Evolutionary conservation across 345 rosid species (phyloP), one percentile per base, ranked within the genome.

Genomic region (Melaleuca quinquenervia): DNA sequence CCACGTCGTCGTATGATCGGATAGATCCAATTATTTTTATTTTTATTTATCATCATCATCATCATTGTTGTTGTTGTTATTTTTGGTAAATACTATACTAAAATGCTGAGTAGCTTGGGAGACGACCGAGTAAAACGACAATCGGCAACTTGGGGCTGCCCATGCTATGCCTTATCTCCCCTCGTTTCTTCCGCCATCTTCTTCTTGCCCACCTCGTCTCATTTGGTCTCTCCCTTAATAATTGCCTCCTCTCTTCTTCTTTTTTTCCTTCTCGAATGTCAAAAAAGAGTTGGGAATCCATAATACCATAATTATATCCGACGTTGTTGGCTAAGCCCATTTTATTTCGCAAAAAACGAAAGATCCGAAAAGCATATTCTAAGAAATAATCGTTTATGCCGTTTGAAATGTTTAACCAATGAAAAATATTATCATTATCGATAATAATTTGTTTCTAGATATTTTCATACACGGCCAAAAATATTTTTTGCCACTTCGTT

Each of bases 391-490:
- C 2, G 6, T 15, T 58, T 26, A 56, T 24, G 24, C 26, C 26
- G 27, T 27, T 3, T n/a, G 5, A n/a, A 0, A n/a, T n/a, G 12
- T 12, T n/a, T n/a, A n/a, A 13, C 13, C 6, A 3, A 14, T 58
- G 1, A 0, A 13, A 58, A 58, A n/a, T 12, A 13, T 58, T 7
- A 11, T 12, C n/a, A n/a, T 1, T n/a, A 7, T n/a, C 6, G 12
- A 58, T 13, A 3, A n/a, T n/a, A 13, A 58, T 58, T 58, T 1
- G 3, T 58, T 8, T 58, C 14, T 58, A 27, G 18, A n/a, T 8
- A n/a, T 12, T 58, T n/a, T 41, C 41, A 41, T 41, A 41, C n/a
- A 41, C 2, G 4, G 41, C 2, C 4, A 4, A 41, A 41, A 41
- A 41, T 41, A 41, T 41, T 41, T 41, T 41, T 41, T 4, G 41